These are phyloP conservation scores for Spiraea crenata DNA, from an alignment of 331 rosid species.

Conservation along the genomic window DNA sequence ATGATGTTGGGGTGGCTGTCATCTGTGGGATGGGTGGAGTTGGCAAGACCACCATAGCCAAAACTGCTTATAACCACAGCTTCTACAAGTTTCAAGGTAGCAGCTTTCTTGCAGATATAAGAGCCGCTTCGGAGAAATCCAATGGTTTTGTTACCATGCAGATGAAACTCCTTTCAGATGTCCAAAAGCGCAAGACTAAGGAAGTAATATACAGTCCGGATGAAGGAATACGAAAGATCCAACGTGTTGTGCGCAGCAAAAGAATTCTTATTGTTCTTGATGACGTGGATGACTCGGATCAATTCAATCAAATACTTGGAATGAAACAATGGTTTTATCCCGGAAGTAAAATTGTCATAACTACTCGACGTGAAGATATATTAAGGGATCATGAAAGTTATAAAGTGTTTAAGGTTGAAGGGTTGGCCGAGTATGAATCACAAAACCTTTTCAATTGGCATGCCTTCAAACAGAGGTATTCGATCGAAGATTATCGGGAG, in stretches of 20 bases:
- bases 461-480: not conserved
- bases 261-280: constrained; percentile 17
- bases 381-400: not conserved
- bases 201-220: not conserved
- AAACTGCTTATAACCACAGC: constrained; percentile 16
- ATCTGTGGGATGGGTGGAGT: constrained; percentile 21
- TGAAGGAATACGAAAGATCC: not conserved
- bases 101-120: constrained; percentile 4
- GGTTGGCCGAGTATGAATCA: not conserved
- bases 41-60: constrained; percentile 21
- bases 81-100: not conserved
- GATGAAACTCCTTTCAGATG: constrained; percentile 1
- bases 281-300: not conserved
- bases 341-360: constrained; percentile 16
- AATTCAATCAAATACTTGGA: constrained; percentile 7
- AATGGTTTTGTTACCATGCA: not conserved
- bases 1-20: not conserved
- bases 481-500: not conserved
- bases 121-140: not conserved
- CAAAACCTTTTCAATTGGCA: constrained; percentile 10
- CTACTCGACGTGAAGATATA: constrained; percentile 8
- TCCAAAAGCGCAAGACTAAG: not conserved
- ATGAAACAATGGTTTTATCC: not conserved
- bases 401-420: not conserved
- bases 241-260: not conserved